Percentiles rank a stretch among this genome's conserved stretches.
Evolutionary conservation across 2,329 filamentous ascomycete species (phyloP).

Genomic region (Aureobasidium namibiae): DNA sequence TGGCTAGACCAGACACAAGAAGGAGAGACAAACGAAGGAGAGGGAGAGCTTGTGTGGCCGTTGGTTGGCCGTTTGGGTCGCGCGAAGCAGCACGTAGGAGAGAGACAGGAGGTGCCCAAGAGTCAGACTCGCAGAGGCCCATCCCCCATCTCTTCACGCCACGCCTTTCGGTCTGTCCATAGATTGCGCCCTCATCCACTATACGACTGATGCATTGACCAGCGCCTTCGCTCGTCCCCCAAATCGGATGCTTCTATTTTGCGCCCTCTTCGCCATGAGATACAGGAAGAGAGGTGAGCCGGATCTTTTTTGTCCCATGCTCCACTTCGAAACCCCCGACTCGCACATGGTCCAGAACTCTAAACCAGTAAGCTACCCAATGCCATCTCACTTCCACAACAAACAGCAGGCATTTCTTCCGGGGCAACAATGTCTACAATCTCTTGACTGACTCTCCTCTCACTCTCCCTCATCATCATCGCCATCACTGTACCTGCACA

Average conservation of each 20-base stretch:
- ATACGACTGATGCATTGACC: neutral
- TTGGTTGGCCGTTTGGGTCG: constrained; percentile 9
- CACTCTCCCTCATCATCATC: neutral
- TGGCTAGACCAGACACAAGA: neutral
- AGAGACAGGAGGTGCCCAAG: constrained; percentile 9
- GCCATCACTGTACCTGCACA: neutral
- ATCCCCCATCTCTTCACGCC: neutral
- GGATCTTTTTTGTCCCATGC: neutral
- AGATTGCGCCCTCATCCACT: neutral
- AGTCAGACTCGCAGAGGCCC: neutral
- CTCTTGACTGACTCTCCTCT: neutral
- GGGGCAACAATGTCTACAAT: neutral
- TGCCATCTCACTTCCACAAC: neutral
- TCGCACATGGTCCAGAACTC: constrained; percentile 1
- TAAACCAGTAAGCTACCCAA: neutral
- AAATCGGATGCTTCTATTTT: constrained; percentile 1
- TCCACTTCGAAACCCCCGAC: constrained; percentile 11
- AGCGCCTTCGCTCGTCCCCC: neutral
- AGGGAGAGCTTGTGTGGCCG: constrained; percentile 1
- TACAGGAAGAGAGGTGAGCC: neutral
- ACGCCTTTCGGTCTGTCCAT: neutral
- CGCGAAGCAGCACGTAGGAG: constrained; percentile 6
- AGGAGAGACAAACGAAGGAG: constrained; percentile 1
- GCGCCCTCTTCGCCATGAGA: neutral
- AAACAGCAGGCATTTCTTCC: neutral